A percentile compares a stretch with the other conserved stretches of the same genome.
phyloP scores from a whole-genome alignment of 805 yeast species.

The Starmerella apicola region DNA sequence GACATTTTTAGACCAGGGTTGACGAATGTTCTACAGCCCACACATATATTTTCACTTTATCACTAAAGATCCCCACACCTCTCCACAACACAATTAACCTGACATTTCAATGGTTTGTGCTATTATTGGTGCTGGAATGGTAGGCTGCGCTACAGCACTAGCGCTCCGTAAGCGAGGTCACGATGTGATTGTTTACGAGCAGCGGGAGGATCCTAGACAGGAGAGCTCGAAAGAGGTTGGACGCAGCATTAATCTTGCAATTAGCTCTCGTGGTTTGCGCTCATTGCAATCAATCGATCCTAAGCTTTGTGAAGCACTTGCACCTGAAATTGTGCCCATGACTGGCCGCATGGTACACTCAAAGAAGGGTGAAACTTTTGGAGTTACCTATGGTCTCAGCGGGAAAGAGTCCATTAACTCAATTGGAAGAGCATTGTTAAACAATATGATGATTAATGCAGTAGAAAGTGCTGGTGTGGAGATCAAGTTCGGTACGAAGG shows the following conservation, averaged over 20 bases:
- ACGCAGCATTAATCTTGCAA: conserved; percentile 71
- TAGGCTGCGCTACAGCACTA: conserved; percentile 75
- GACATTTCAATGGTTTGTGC: conserved; percentile 18
- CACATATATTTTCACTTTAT: neutral
- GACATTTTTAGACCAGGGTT: no score
- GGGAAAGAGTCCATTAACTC: conserved; percentile 72
- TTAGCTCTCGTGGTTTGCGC: conserved; percentile 70
- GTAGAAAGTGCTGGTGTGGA: conserved; percentile 34
- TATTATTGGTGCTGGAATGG: conserved; percentile 80
- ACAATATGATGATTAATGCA: conserved; percentile 53
- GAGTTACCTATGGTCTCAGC: conserved; percentile 65
- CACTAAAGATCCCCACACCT: neutral
- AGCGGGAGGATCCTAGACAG: conserved; percentile 54
- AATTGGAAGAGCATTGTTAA: conserved; percentile 62
- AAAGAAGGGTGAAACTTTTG: conserved; percentile 36
- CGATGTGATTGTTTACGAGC: conserved; percentile 58
- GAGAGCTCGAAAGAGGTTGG: conserved; percentile 13
- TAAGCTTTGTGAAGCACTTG: conserved; percentile 42
- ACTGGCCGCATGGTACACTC: conserved; percentile 80
- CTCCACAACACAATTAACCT: no score
- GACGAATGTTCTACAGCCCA: no score
- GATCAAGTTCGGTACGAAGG: conserved; percentile 26
- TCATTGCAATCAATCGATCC: conserved; percentile 54
- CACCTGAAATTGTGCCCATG: conserved; percentile 66
- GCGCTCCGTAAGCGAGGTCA: conserved; percentile 64